These are phyloP conservation scores for Leucosporidium scottii DNA, from an alignment of 768 basidiomycete genomes.

Conservation along the genomic window DNA sequence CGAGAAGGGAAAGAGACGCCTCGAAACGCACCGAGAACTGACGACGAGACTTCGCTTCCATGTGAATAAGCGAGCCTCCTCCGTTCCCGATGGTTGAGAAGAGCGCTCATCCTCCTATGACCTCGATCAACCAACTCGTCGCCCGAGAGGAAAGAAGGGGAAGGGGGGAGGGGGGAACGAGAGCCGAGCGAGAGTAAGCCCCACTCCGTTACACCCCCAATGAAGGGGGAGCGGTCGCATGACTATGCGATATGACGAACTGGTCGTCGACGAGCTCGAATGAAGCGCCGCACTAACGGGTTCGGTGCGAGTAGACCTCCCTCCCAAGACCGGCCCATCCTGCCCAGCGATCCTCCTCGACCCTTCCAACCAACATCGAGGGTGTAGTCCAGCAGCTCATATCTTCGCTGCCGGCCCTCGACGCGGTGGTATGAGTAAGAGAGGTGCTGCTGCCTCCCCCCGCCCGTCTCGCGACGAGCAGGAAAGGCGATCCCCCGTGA, in stretches of 20 bases:
- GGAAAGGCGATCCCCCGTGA: not conserved
- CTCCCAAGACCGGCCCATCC: not conserved
- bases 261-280: constrained; percentile 24
- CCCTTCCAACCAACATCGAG: no score
- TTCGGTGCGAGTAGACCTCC: not conserved
- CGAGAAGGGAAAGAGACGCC: not conserved
- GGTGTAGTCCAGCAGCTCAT: not conserved
- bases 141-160: no score
- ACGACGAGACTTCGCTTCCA: constrained; percentile 6
- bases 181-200: constrained; percentile 32
- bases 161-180: not conserved
- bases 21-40: not conserved
- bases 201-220: constrained; percentile 27
- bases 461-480: not conserved
- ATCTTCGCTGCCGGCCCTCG: not conserved
- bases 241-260: constrained; percentile 30
- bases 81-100: no score
- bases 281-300: not conserved
- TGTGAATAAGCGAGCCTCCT: constrained; percentile 8
- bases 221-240: constrained; percentile 20
- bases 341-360: not conserved
- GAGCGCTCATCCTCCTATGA: no score
- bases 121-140: not conserved
- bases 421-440: not conserved
- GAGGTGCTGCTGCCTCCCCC: not conserved